Conservation (phyloP, 352 stramenopile genomes). For the Phytophthora brassicae region DNA sequence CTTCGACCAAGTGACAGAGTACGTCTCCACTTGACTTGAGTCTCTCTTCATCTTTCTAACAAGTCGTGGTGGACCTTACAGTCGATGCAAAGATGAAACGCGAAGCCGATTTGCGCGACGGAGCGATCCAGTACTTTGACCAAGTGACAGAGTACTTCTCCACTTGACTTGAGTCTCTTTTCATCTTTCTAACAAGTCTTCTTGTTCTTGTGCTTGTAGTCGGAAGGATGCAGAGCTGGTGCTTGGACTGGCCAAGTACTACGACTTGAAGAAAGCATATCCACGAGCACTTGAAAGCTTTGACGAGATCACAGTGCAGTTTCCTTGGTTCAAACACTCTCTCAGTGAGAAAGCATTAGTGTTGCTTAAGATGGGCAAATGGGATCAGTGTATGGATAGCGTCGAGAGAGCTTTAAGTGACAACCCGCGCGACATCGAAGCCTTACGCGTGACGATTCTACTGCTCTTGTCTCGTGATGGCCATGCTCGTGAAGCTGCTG, state of each 20-base stretch:
- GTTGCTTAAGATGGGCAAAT: constrained; percentile 82
- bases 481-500: constrained; percentile 48
- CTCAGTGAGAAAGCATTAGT: constrained; percentile 82
- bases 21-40: constrained; percentile 8
- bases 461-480: constrained; percentile 72
- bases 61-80: constrained; percentile 67
- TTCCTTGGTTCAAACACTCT: constrained; percentile 81
- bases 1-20: constrained; percentile 70
- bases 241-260: constrained; percentile 71
- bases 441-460: constrained; percentile 64
- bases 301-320: constrained; percentile 79
- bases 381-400: constrained; percentile 84
- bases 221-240: constrained; percentile 72
- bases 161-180: too few species aligned
- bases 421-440: constrained; percentile 72
- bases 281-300: constrained; percentile 60
- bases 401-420: constrained; percentile 69
- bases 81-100: constrained; percentile 70
- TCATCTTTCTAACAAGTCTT: neutral
- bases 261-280: constrained; percentile 77
- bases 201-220: constrained; percentile 26
- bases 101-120: constrained; percentile 60
- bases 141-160: constrained; percentile 56
- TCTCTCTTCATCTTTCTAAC: neutral
- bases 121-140: constrained; percentile 67